A percentile compares a stretch with the other conserved stretches of the same genome.
Conservation (phyloP, 148 eudicot genomes). For the Rhododendron henanense region DNA sequence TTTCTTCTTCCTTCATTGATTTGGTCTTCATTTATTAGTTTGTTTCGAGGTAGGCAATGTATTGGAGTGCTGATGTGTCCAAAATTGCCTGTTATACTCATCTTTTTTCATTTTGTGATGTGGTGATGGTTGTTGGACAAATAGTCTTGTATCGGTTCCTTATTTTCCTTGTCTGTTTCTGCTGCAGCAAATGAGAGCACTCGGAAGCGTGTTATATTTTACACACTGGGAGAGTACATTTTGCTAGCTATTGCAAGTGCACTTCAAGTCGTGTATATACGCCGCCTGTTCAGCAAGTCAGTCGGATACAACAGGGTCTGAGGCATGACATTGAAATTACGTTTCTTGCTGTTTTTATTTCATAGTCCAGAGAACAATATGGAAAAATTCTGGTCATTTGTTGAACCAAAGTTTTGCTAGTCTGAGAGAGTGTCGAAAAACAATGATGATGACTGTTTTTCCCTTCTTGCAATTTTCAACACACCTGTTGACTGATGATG, state of each 20-base stretch:
- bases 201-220: conserved; percentile 50
- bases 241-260: conserved; percentile 50
- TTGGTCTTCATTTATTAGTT: not conserved
- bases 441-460: not conserved
- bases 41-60: not conserved
- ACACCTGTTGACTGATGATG: not conserved
- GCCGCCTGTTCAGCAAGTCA: conserved; percentile 51
- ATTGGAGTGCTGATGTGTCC: not conserved
- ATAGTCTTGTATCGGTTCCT: not conserved
- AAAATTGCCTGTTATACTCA: not conserved
- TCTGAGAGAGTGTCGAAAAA: not conserved
- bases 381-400: not conserved
- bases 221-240: conserved; percentile 55
- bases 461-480: not conserved
- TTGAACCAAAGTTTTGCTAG: not conserved
- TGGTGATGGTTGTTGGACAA: not conserved
- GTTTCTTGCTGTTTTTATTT: not conserved
- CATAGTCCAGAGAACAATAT: not conserved
- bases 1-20: not conserved
- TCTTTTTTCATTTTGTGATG: not conserved
- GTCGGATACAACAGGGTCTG: conserved; percentile 55
- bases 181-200: conserved; percentile 66
- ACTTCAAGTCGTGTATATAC: conserved; percentile 54
- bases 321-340: not conserved
- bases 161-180: conserved; percentile 6